A percentile compares a stretch with the other conserved stretches of the same genome.
phyloP scores from a whole-genome alignment of 495 filamentous ascomycete species.

The Podospora conica region DNA sequence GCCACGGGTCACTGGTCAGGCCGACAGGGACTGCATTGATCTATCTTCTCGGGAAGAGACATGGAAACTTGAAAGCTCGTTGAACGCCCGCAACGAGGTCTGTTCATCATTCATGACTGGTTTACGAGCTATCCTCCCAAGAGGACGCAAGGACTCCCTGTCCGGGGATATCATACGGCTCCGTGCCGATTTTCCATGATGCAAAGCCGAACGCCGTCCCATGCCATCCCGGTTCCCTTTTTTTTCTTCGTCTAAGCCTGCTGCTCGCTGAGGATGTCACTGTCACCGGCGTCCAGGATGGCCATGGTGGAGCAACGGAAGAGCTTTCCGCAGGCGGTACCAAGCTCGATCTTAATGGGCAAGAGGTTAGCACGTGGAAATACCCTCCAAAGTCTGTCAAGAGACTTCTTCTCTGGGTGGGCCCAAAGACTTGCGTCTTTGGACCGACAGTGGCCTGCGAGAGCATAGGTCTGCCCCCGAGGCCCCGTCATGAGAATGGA shows the following conservation, averaged over 20 bases:
- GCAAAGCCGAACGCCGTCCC: slow-evolving; percentile 39
- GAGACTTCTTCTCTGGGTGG: slow-evolving; percentile 76
- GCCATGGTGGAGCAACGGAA: slow-evolving; percentile 86
- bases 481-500: slow-evolving; percentile 14
- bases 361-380: slow-evolving; percentile 44
- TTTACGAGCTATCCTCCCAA: slow-evolving; percentile 17
- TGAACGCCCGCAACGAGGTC: neutral
- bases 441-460: slow-evolving; percentile 12
- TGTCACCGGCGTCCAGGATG: slow-evolving; percentile 95
- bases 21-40: neutral
- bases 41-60: slow-evolving; percentile 1
- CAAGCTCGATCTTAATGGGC: slow-evolving; percentile 70
- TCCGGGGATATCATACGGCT: slow-evolving; percentile 23
- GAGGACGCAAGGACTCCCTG: slow-evolving; percentile 14
- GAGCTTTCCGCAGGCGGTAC: slow-evolving; percentile 59
- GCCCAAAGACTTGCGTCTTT: slow-evolving; percentile 20
- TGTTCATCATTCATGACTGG: slow-evolving; percentile 26
- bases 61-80: neutral
- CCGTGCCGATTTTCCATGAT: slow-evolving; percentile 18
- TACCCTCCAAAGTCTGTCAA: slow-evolving; percentile 78
- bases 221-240: slow-evolving; percentile 19
- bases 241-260: slow-evolving; percentile 43
- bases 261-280: slow-evolving; percentile 79
- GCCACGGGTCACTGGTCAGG: neutral
- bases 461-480: neutral